Conservation (phyloP, 2,329 filamentous ascomycete species). For the Sclerotinia spermophila region DNA sequence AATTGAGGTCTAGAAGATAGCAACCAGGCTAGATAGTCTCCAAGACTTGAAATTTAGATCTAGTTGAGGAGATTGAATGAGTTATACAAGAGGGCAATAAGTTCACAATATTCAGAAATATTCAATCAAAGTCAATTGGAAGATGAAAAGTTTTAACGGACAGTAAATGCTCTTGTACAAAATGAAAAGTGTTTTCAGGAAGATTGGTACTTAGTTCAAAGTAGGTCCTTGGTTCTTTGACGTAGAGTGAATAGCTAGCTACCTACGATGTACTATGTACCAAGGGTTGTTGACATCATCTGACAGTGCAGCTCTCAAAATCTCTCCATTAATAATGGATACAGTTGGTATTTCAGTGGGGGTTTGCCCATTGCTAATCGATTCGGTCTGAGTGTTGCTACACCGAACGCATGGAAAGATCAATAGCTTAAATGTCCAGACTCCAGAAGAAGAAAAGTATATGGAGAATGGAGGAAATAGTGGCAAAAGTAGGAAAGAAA, state of each 20-base stretch:
- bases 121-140: background rate
- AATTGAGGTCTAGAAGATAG: background rate
- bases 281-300: slow-evolving; percentile 17
- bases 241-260: background rate
- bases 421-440: background rate
- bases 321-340: slow-evolving; percentile 12
- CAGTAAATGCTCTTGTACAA: background rate
- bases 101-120: background rate
- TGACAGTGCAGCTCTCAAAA: slow-evolving; percentile 7
- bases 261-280: background rate
- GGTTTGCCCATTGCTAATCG: background rate
- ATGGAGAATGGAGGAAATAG: slow-evolving; percentile 9
- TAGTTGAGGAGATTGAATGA: background rate
- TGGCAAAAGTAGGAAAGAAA: background rate
- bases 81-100: background rate
- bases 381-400: slow-evolving; percentile 11
- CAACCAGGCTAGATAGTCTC: background rate
- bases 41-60: background rate
- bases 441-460: background rate
- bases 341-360: slow-evolving; percentile 9
- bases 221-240: background rate
- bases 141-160: too few relatives aligned
- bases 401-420: background rate
- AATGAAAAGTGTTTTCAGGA: background rate
- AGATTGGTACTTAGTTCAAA: slow-evolving; percentile 1